Percentiles rank a stretch among this genome's conserved stretches.
Evolutionary conservation across 2,329 filamentous ascomycete species (phyloP).

Genomic region (Fusarium dimerum): DNA sequence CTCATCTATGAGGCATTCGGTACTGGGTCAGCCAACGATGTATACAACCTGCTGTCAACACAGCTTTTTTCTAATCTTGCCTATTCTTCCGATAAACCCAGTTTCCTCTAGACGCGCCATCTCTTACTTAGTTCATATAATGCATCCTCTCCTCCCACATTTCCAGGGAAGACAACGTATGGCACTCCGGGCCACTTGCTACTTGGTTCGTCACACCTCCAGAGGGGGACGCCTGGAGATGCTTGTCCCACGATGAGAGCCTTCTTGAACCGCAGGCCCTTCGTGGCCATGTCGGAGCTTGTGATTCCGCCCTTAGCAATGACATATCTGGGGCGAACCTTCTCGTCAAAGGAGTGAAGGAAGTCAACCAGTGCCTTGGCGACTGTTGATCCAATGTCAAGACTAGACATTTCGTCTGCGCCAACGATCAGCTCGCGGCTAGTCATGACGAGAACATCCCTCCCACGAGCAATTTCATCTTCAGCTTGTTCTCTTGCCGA

Average conservation of each 20-base stretch:
- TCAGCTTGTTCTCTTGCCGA: too few relatives aligned
- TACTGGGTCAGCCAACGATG: too few relatives aligned
- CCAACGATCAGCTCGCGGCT: conserved; percentile 50
- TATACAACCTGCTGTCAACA: too few relatives aligned
- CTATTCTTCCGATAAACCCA: too few relatives aligned
- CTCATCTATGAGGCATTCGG: too few relatives aligned
- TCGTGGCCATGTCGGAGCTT: conserved; percentile 57
- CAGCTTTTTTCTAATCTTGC: too few relatives aligned
- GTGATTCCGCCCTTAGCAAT: conserved; percentile 63
- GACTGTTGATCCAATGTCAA: conserved; percentile 54
- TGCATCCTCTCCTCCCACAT: conserved; percentile 19
- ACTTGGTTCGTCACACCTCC: conserved; percentile 55
- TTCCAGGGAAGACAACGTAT: conserved; percentile 37
- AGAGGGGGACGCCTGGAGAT: conserved; percentile 57
- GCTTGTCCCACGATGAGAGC: conserved; percentile 58
- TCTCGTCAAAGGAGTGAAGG: conserved; percentile 45
- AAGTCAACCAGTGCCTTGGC: conserved; percentile 53
- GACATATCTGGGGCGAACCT: conserved; percentile 55
- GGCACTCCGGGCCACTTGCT: conserved; percentile 51
- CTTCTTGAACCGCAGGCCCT: conserved; percentile 52
- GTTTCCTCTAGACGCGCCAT: too few relatives aligned
- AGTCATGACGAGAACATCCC: conserved; percentile 60
- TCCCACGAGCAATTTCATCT: conserved; percentile 42
- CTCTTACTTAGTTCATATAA: too few relatives aligned
- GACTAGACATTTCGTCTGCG: conserved; percentile 47